Percentiles rank a stretch among this genome's conserved stretches.
Evolutionary conservation across 2,329 filamentous ascomycete genomes (phyloP).

Genomic region (Cercospora citrullina): DNA sequence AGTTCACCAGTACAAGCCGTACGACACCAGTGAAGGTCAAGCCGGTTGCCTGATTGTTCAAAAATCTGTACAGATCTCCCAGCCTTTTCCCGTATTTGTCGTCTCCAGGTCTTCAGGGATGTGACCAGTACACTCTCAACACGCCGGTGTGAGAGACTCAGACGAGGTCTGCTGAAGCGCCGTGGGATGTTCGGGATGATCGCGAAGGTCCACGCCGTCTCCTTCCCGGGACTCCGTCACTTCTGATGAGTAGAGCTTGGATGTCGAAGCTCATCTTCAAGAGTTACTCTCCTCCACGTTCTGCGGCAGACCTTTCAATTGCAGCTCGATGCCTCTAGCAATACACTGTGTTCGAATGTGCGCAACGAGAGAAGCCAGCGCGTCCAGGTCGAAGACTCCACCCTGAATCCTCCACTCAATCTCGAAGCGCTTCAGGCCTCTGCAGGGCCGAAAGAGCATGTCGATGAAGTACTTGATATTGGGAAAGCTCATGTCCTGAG

Average conservation of each 20-base stretch:
- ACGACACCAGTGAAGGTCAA: not conserved
- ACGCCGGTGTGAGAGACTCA: not conserved
- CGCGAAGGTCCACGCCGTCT: not conserved
- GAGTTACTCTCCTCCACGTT: not conserved
- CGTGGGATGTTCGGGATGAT: not conserved
- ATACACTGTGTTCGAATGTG: not conserved
- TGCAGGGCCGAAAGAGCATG: not conserved
- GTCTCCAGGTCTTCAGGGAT: not conserved
- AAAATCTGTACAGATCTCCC: not conserved
- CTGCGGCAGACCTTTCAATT: not conserved
- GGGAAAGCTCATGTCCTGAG: not conserved
- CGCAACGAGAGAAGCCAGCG: not conserved
- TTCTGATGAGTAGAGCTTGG: not conserved
- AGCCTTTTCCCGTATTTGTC: not conserved
- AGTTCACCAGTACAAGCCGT: not conserved
- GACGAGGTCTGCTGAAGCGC: not conserved
- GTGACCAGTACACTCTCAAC: not conserved
- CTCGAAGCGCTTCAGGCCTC: not conserved
- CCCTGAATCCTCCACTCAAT: not conserved
- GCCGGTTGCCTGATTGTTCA: not conserved
- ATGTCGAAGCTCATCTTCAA: not conserved
- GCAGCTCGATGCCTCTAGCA: not conserved
- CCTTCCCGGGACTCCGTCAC: too few species aligned
- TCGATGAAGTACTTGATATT: not conserved
- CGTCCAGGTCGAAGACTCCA: not conserved